These are phyloP conservation scores for Pleurotus cornucopiae DNA, from an alignment of 768 basidiomycete genomes.

Conservation along the genomic window DNA sequence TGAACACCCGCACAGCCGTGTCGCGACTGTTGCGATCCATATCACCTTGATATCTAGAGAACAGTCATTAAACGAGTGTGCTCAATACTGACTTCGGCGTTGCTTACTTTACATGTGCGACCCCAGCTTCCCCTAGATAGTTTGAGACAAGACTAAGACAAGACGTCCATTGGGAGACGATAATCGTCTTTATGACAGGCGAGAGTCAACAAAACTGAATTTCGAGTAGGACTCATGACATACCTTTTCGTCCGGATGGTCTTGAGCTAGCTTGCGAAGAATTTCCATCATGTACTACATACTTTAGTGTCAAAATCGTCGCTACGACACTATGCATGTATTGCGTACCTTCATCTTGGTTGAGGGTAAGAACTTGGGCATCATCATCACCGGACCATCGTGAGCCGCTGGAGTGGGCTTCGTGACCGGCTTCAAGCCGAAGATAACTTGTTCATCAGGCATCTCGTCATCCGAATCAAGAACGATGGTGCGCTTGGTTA, in stretches of 20 bases:
- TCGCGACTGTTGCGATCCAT: slow-evolving; percentile 54
- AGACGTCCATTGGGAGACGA: slow-evolving; percentile 70
- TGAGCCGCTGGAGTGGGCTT: slow-evolving; percentile 24
- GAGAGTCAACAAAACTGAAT: too few relatives aligned
- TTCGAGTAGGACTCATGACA: slow-evolving; percentile 6
- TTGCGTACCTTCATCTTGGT: slow-evolving; percentile 68
- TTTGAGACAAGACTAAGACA: slow-evolving; percentile 61
- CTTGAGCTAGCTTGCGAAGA: slow-evolving; percentile 37
- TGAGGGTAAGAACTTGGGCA: slow-evolving; percentile 59
- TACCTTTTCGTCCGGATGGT: slow-evolving; percentile 60
- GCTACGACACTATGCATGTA: neutral
- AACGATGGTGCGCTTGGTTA: slow-evolving; percentile 31
- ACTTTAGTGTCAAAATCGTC: neutral
- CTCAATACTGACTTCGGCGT: neutral
- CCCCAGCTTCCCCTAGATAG: slow-evolving; percentile 49
- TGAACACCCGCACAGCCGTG: slow-evolving; percentile 52
- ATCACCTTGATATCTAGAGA: slow-evolving; percentile 51
- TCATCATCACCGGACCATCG: slow-evolving; percentile 27
- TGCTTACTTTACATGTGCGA: slow-evolving; percentile 46
- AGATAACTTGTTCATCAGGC: slow-evolving; percentile 38
- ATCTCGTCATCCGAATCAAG: slow-evolving; percentile 43
- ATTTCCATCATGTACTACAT: slow-evolving; percentile 56
- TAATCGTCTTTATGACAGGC: slow-evolving; percentile 37
- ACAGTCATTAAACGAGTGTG: neutral
- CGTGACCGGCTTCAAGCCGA: slow-evolving; percentile 25